phyloP scores from a whole-genome alignment of 106 monocot genomes.

The Platanthera zijinensis region DNA sequence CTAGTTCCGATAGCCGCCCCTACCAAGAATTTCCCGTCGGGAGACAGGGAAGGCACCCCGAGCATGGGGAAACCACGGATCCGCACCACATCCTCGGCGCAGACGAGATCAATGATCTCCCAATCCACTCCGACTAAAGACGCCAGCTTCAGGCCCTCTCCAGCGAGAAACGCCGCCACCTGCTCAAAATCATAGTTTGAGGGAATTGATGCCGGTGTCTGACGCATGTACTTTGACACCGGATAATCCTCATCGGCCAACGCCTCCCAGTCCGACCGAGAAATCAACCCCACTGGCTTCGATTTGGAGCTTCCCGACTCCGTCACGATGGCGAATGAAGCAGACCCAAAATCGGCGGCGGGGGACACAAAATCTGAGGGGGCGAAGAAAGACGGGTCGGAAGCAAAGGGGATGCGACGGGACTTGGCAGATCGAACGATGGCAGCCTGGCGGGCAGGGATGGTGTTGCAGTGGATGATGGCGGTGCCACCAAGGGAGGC shows the following conservation, averaged over 20 bases:
- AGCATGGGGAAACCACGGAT: constrained; percentile 60
- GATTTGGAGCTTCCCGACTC: constrained; percentile 61
- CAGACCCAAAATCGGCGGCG: constrained; percentile 21
- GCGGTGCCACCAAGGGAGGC: constrained; percentile 68
- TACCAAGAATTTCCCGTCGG: constrained; percentile 71
- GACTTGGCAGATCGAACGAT: constrained; percentile 60
- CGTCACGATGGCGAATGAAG: constrained; percentile 48
- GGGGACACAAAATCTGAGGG: constrained; percentile 16
- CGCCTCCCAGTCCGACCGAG: constrained; percentile 36
- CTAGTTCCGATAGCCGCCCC: constrained; percentile 86
- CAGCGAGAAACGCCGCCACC: constrained; percentile 49
- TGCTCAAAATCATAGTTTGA: constrained; percentile 53
- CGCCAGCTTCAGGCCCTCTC: constrained; percentile 34
- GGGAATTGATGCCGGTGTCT: constrained; percentile 24
- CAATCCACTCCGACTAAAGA: constrained; percentile 41
- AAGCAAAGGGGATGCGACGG: constrained; percentile 43
- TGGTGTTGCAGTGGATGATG: constrained; percentile 64
- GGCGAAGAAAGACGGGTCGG: constrained; percentile 35
- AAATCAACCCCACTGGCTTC: constrained; percentile 51
- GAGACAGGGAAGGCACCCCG: constrained; percentile 65
- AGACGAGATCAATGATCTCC: constrained; percentile 47
- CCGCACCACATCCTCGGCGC: constrained; percentile 44
- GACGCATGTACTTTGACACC: constrained; percentile 56
- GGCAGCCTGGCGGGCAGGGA: constrained; percentile 40
- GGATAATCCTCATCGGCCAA: constrained; percentile 14